These are phyloP conservation scores for Xenoacremonium recifei DNA, from an alignment of 2,329 filamentous ascomycete genomes.

Conservation along the genomic window DNA sequence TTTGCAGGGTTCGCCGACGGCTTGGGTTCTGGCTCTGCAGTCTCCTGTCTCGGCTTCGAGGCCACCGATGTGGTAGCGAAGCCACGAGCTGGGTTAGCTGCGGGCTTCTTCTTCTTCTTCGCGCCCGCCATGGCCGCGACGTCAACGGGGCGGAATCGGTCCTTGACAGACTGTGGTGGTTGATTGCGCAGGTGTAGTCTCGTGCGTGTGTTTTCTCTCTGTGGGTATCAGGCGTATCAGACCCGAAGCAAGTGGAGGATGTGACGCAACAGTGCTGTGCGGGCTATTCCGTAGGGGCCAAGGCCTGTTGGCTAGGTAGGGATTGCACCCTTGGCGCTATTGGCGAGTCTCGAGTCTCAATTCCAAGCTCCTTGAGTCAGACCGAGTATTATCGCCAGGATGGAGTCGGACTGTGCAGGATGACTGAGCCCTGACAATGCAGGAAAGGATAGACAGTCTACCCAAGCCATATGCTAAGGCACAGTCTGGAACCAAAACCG, in stretches of 20 bases:
- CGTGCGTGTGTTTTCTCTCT: neutral
- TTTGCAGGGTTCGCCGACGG: constrained; percentile 15
- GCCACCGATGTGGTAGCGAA: constrained; percentile 93
- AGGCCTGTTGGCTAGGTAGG: too few relatives aligned
- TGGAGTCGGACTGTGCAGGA: too few relatives aligned
- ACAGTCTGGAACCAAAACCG: too few relatives aligned
- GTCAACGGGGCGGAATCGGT: constrained; percentile 1
- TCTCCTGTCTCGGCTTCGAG: constrained; percentile 72
- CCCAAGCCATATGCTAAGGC: too few relatives aligned
- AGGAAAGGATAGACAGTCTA: too few relatives aligned
- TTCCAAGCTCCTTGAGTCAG: too few relatives aligned
- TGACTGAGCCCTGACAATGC: too few relatives aligned
- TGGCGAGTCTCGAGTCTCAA: too few relatives aligned
- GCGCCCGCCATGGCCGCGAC: constrained; percentile 59
- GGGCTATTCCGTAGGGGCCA: too few relatives aligned
- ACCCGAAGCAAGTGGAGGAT: neutral
- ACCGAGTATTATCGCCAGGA: too few relatives aligned
- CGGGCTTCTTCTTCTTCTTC: constrained; percentile 90
- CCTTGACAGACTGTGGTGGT: constrained; percentile 2
- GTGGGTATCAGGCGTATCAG: neutral
- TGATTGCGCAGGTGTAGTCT: neutral
- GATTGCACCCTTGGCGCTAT: too few relatives aligned
- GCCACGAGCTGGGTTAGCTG: constrained; percentile 82
- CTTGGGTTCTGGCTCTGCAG: constrained; percentile 35
- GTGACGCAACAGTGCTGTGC: constrained; percentile 12